Evolutionary conservation across 2,329 filamentous ascomycete genomes (phyloP).

Genomic region (Oidium heveae): DNA sequence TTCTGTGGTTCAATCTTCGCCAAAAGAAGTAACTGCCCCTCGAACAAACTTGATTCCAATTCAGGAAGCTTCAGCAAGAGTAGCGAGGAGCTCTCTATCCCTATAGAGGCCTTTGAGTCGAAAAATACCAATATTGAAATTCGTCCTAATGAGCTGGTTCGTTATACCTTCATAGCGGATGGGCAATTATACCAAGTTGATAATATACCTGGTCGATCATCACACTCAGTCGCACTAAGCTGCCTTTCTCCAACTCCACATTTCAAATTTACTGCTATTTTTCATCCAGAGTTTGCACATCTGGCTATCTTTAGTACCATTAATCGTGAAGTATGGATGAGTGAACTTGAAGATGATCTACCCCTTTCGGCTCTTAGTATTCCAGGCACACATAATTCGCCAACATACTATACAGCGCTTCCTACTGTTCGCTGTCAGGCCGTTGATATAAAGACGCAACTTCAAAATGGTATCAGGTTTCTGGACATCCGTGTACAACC

Average conservation of each 20-base stretch:
- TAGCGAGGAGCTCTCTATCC: slow-evolving; percentile 34
- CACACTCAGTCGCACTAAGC: slow-evolving; percentile 33
- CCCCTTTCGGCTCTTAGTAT: slow-evolving; percentile 65
- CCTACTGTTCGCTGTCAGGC: slow-evolving; percentile 88
- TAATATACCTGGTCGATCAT: slow-evolving; percentile 31
- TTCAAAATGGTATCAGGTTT: slow-evolving; percentile 79
- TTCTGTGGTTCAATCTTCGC: slow-evolving; percentile 21
- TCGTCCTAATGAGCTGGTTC: slow-evolving; percentile 38
- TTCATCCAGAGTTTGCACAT: slow-evolving; percentile 28
- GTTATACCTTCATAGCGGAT: slow-evolving; percentile 46
- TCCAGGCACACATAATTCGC: slow-evolving; percentile 86
- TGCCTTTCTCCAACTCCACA: slow-evolving; percentile 26
- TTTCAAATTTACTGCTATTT: slow-evolving; percentile 38
- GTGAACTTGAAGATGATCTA: slow-evolving; percentile 40
- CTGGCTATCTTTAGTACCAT: slow-evolving; percentile 46
- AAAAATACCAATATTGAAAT: slow-evolving; percentile 34
- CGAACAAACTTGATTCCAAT: slow-evolving; percentile 14
- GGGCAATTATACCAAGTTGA: slow-evolving; percentile 47
- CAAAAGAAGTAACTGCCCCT: slow-evolving; percentile 20
- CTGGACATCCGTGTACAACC: slow-evolving; percentile 71
- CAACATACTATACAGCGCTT: slow-evolving; percentile 59
- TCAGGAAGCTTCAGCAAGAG: slow-evolving; percentile 34
- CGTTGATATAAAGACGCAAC: slow-evolving; percentile 49
- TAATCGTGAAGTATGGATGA: slow-evolving; percentile 57
- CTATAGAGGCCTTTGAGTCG: slow-evolving; percentile 42